Evolutionary conservation across 768 basidiomycete genomes (phyloP), one percentile per base, ranked within the genome.

Genomic region (Candolleomyces aberdarensis): DNA sequence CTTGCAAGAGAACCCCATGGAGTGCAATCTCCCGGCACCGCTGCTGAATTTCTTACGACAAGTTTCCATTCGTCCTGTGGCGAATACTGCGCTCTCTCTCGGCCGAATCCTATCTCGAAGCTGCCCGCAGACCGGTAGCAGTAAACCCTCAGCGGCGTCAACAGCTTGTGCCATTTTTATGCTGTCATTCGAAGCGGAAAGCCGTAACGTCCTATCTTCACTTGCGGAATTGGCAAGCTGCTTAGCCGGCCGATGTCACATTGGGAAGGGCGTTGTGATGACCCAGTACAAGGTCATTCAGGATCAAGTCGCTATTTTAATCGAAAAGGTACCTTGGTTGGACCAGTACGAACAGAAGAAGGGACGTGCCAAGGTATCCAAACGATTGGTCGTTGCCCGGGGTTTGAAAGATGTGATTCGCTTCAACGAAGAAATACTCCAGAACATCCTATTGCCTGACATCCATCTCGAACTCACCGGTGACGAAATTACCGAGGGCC

Each of bases 321-420:
- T 85, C 29, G 76, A 80, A 53, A 80, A 83, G n/a, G 78, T 93
- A 3, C 88, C 89, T 5, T 94, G 91, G 92, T 75, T 92, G 11
- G 80, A 85, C 62, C 80, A 83, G 50, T 86, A 85, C 62, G 71
- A 76, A 52, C 71, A 65, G 71, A 80, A 74, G 63, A 72, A 74
- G 49, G 83, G 86, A 0, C 80, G 85, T 11, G 82, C 87, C 15
- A 87, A 85, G 67, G 74, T 83, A 46, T 74, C 87, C 11, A 87
- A 86, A 69, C 80, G 89, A n/a, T 70, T 77, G 40, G 72, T 89
- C 53, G 85, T 88, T 56, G 87, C 88, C 36, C 82, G 83, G 55
- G 86, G 87, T 3, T 74, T 90, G 57, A 84, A 85, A 61, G 91
- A 92, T 64, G 84, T 87, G 36, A 72, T 94, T 20, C 80, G 81